phyloP scores from a whole-genome alignment of 1,139 yeast genomes.

The Protomyces arabidopsidicola region DNA sequence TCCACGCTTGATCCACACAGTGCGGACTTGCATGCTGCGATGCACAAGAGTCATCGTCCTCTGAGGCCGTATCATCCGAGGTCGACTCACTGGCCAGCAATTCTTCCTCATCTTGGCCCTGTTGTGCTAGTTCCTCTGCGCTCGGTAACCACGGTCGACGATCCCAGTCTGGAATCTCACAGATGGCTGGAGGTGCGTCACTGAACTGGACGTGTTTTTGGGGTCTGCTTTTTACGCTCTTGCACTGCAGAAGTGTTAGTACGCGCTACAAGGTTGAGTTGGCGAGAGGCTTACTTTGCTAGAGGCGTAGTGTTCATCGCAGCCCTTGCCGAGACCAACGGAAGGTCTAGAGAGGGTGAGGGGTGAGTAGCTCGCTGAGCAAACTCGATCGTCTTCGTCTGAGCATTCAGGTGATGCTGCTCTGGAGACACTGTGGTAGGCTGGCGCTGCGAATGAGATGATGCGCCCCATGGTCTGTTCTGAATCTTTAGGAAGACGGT shows the following conservation, averaged over 20 bases:
- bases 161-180: conserved; percentile 24
- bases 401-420: conserved; percentile 17
- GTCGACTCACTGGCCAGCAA: background rate
- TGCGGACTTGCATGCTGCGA: background rate
- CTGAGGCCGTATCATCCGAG: background rate
- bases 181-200: conserved; percentile 13
- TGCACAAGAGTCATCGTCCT: background rate
- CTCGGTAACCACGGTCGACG: conserved; percentile 17
- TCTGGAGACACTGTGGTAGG: conserved; percentile 12
- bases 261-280: background rate
- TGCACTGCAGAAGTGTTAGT: background rate
- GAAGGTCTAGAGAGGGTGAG: background rate
- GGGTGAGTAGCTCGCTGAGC: background rate
- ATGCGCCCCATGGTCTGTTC: conserved; percentile 19
- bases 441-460: conserved; percentile 25
- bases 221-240: background rate
- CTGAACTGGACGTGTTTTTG: conserved; percentile 19
- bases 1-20: background rate
- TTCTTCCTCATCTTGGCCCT: background rate
- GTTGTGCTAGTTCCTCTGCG: conserved; percentile 12
- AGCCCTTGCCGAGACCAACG: background rate
- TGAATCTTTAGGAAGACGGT: too few species aligned
- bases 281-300: background rate
- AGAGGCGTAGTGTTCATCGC: background rate
- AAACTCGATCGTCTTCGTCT: background rate